A percentile compares a stretch with the other conserved stretches of the same genome.
Evolutionary conservation across 73 alveolate genomes (phyloP).

Genomic region (Tetrahymena malaccensis): DNA sequence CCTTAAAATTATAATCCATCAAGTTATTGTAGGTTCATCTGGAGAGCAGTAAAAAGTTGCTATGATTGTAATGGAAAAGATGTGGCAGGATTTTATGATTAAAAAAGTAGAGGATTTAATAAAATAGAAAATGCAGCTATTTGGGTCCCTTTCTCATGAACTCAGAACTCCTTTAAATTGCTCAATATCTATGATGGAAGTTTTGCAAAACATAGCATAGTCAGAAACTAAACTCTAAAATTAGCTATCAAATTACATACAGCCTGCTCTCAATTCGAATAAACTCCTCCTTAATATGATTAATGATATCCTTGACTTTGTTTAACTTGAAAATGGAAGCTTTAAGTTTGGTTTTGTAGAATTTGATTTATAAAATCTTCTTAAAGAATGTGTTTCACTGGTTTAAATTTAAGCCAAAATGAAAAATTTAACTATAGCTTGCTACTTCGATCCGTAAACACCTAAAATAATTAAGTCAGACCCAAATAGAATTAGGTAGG

Average conservation of each 20-base stretch:
- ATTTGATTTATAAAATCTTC: slow-evolving; percentile 23
- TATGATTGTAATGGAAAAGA: not conserved
- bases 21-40: not conserved
- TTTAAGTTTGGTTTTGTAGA: not conserved
- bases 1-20: not conserved
- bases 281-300: slow-evolving; percentile 19
- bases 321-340: slow-evolving; percentile 15
- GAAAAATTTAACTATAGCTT: slow-evolving; percentile 12
- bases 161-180: slow-evolving; percentile 38
- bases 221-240: not conserved
- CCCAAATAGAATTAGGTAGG: slow-evolving; percentile 20
- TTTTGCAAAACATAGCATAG: not conserved
- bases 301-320: slow-evolving; percentile 39
- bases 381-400: not conserved
- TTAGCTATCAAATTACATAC: not conserved
- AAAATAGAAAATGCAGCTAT: not conserved
- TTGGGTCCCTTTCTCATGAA: slow-evolving; percentile 23
- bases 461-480: slow-evolving; percentile 9
- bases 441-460: not conserved
- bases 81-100: not conserved
- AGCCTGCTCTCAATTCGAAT: slow-evolving; percentile 34
- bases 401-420: not conserved
- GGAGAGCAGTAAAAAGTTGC: not conserved
- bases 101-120: not conserved
- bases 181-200: slow-evolving; percentile 14